phyloP scores from a whole-genome alignment of 768 basidiomycete genomes.

The Calocybe gangraenosa region DNA sequence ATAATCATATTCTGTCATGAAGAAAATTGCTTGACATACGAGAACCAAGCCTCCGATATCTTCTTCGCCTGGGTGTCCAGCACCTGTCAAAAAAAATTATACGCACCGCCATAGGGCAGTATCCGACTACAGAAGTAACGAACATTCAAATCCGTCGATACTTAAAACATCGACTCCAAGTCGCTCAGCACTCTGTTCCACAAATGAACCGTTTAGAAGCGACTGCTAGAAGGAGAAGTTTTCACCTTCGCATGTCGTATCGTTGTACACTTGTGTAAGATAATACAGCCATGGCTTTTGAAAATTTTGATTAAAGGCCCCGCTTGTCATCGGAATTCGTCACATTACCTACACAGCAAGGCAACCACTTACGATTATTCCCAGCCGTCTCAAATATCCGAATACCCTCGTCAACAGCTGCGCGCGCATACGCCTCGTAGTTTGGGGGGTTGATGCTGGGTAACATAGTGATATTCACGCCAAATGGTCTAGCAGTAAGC shows the following conservation, averaged over 20 bases:
- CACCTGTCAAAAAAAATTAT: constrained; percentile 45
- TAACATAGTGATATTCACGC: constrained; percentile 83
- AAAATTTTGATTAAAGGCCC: constrained; percentile 76
- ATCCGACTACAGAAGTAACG: background rate
- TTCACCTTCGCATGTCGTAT: constrained; percentile 79
- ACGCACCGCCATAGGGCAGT: constrained; percentile 4
- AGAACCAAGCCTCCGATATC: constrained; percentile 87
- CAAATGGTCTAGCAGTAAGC: constrained; percentile 72
- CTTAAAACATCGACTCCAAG: constrained; percentile 85
- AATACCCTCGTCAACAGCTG: constrained; percentile 84
- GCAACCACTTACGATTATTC: constrained; percentile 64
- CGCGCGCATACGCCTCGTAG: constrained; percentile 79
- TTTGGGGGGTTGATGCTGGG: constrained; percentile 90
- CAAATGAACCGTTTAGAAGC: too few species aligned
- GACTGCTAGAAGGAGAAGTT: too few species aligned
- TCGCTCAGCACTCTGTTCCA: constrained; percentile 50
- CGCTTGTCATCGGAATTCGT: constrained; percentile 38
- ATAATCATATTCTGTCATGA: background rate
- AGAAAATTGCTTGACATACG: constrained; percentile 32
- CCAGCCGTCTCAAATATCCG: constrained; percentile 91
- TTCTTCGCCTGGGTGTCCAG: constrained; percentile 92
- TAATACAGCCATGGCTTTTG: constrained; percentile 71
- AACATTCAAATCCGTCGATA: constrained; percentile 91
- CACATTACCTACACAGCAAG: background rate
- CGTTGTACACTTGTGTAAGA: constrained; percentile 90